Percentiles rank a stretch among this genome's conserved stretches.
Evolutionary conservation across 306 rosid species (phyloP).

Genomic region (Cucumis hystrix): DNA sequence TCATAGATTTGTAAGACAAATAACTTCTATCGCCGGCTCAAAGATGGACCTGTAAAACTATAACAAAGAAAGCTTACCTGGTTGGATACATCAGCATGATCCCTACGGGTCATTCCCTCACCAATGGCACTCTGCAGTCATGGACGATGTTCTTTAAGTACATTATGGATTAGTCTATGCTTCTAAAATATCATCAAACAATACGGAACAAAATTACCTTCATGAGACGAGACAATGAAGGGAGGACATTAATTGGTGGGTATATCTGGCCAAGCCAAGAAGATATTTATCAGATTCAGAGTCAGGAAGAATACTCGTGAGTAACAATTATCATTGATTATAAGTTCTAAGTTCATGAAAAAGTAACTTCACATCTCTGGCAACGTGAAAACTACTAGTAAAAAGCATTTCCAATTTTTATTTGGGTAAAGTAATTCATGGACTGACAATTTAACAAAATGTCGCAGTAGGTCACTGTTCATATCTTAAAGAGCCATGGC

Average conservation of each 20-base stretch:
- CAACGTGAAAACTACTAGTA: not conserved
- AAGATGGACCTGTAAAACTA: not conserved
- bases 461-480: not conserved
- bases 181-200: conserved; percentile 1
- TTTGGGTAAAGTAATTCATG: not conserved
- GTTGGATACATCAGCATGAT: conserved; percentile 96
- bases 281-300: conserved; percentile 20
- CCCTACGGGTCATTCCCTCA: conserved; percentile 98
- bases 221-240: conserved; percentile 96
- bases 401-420: not conserved
- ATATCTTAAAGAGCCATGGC: not conserved
- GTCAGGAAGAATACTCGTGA: conserved; percentile 2
- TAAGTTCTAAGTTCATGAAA: not conserved
- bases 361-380: not conserved
- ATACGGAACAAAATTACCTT: conserved; percentile 40
- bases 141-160: not conserved
- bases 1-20: conserved; percentile 10
- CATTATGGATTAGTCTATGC: not conserved
- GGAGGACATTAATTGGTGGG: conserved; percentile 98
- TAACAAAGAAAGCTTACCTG: conserved; percentile 45
- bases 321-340: conserved; percentile 5
- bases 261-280: conserved; percentile 50
- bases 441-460: not conserved
- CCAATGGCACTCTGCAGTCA: conserved; percentile 94
- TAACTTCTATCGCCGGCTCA: not conserved